A percentile compares a stretch with the other conserved stretches of the same genome.
These are phyloP conservation scores for Linum tenue DNA, from an alignment of 345 rosid genomes.

Conservation along the genomic window DNA sequence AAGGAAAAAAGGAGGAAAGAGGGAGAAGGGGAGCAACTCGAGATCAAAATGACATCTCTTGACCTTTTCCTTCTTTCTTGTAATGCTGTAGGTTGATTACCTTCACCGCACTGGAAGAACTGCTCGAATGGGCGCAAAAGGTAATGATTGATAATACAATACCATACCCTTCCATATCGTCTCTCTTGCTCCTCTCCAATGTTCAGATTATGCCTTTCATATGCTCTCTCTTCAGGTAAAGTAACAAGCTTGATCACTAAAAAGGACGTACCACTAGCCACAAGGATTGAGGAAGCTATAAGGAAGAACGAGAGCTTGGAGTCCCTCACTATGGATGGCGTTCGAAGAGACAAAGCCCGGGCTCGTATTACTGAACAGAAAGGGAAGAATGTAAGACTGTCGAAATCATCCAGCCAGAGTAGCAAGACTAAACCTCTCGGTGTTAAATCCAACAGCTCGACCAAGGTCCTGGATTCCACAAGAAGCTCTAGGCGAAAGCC, in stretches of 20 bases:
- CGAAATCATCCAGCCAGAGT: slow-evolving; percentile 17
- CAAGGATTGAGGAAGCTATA: slow-evolving; percentile 66
- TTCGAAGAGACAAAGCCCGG: slow-evolving; percentile 60
- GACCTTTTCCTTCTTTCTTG: slow-evolving; percentile 5
- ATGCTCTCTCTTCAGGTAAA: slow-evolving; percentile 44
- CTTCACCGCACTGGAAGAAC: slow-evolving; percentile 96
- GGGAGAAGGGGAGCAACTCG: too few relatives aligned
- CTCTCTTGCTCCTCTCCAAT: not conserved
- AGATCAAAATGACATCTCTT: not conserved
- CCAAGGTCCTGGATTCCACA: slow-evolving; percentile 21
- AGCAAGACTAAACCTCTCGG: slow-evolving; percentile 25
- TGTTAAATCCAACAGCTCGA: slow-evolving; percentile 16
- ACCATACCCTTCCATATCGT: not conserved
- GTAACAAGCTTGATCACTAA: slow-evolving; percentile 79
- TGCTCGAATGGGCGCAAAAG: slow-evolving; percentile 98
- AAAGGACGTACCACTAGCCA: slow-evolving; percentile 49
- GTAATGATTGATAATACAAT: slow-evolving; percentile 18
- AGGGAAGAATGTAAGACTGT: slow-evolving; percentile 37
- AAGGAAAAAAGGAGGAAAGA: too few relatives aligned
- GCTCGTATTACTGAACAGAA: slow-evolving; percentile 51
- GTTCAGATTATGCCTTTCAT: too few relatives aligned
- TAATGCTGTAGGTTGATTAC: slow-evolving; percentile 64
- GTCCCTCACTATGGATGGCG: slow-evolving; percentile 50
- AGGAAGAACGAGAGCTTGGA: slow-evolving; percentile 82
- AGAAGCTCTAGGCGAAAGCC: slow-evolving; percentile 32